Conservation (phyloP, 2,329 filamentous ascomycete genomes). For the Decorospora gaudefroyi region DNA sequence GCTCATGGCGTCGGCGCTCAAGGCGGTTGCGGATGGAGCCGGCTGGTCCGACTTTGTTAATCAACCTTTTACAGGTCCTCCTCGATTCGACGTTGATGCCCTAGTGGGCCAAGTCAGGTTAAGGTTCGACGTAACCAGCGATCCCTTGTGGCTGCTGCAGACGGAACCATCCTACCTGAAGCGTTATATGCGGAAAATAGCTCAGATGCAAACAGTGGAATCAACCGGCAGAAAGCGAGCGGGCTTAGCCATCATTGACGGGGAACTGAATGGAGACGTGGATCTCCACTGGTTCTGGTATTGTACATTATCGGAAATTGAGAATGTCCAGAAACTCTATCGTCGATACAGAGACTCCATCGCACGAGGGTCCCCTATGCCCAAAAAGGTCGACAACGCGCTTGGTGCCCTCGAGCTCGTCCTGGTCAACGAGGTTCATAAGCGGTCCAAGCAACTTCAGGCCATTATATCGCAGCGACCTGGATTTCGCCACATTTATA, state of each 20-base stretch:
- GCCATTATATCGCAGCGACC: slow-evolving; percentile 15
- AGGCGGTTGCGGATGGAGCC: not conserved
- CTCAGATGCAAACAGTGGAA: slow-evolving; percentile 4
- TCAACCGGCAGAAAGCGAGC: no score
- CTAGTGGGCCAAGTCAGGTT: slow-evolving; percentile 14
- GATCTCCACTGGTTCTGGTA: slow-evolving; percentile 14
- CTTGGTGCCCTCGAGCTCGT: slow-evolving; percentile 17
- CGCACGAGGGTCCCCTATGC: slow-evolving; percentile 7
- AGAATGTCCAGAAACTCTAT: slow-evolving; percentile 4
- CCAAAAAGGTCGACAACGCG: slow-evolving; percentile 12
- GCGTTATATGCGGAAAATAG: slow-evolving; percentile 10
- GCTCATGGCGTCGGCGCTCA: not conserved
- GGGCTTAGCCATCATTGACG: not conserved
- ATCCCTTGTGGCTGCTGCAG: slow-evolving; percentile 33
- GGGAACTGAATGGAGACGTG: slow-evolving; percentile 1
- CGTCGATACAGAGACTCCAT: slow-evolving; percentile 13
- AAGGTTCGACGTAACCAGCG: slow-evolving; percentile 17
- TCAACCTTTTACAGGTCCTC: slow-evolving; percentile 21
- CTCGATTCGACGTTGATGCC: slow-evolving; percentile 16
- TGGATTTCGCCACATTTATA: slow-evolving; percentile 17
- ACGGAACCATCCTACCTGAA: slow-evolving; percentile 24
- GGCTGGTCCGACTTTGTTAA: slow-evolving; percentile 17
- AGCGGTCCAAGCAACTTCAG: slow-evolving; percentile 9
- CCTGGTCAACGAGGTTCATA: slow-evolving; percentile 9
- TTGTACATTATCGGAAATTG: slow-evolving; percentile 7